Evolutionary conservation across 1,284 basidiomycete genomes (phyloP), one percentile per base, ranked within the genome.

Genomic region (Irpex lacteus): DNA sequence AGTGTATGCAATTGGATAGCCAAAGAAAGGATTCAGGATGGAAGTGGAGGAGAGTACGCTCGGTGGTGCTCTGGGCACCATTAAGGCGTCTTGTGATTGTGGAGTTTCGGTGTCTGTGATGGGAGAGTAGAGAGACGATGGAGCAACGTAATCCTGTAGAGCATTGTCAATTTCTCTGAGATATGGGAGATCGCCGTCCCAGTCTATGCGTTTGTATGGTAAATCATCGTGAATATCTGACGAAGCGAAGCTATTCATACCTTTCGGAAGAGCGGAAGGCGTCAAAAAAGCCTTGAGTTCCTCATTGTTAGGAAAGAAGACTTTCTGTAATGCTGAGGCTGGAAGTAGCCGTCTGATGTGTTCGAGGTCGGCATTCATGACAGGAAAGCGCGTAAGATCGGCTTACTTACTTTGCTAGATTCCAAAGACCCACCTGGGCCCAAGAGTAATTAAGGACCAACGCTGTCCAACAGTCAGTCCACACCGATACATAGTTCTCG

Each of bases 391-490:
- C 61, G 40, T 44, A 44, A 15, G 15, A 44, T 11, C 5, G 37
- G 50, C 11, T 13, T 15, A 78, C 82, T 62, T 69, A 89, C 87
- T 89, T 94, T 65, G 86, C 80, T 57, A 95, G 73, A 47, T 77
- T 85, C 92, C 93, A 96, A 66, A 92, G 78, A 15, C 91, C 88
- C 1, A 87, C 83, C 74, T 95, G 90, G 15, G 88, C 77, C 93
- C 93, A 96, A 7, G 90, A 89, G 72, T 90, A 92, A 75, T 95
- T 94, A 44, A 94, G 78, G 59, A 95, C 78, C 71, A 92, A 91
- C 34, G 90, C 90, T 85, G 74, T 62, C 62, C 40, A 40, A 62
- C 40, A 60, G 53, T 68, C 55, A 62, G 53, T 26, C 49, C 21
- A 58, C 37, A 56, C 64, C 55, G 59, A 57, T 36, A 34, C 19